Evolutionary conservation across 2,329 filamentous ascomycete species (phyloP).

Genomic region (Epichloe elymi): DNA sequence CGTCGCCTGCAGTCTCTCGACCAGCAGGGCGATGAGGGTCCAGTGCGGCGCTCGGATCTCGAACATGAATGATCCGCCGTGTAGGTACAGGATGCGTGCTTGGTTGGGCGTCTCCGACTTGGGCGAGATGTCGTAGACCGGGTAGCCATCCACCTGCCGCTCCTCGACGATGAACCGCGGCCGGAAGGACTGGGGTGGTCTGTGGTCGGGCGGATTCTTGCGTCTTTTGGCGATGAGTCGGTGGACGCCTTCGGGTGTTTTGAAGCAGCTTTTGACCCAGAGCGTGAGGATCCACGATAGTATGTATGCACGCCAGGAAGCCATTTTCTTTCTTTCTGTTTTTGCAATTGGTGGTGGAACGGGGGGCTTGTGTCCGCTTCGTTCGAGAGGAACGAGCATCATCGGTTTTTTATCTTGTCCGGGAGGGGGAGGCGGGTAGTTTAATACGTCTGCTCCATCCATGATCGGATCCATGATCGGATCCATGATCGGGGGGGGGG

Average conservation of each 20-base stretch:
- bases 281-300: slow-evolving; percentile 17
- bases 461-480: neutral
- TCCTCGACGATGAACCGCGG: slow-evolving; percentile 15
- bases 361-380: too few species aligned
- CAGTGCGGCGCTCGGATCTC: slow-evolving; percentile 17
- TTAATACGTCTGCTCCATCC: neutral
- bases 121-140: slow-evolving; percentile 17
- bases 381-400: too few species aligned
- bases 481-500: neutral
- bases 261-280: slow-evolving; percentile 14
- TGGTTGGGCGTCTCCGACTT: slow-evolving; percentile 17
- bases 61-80: slow-evolving; percentile 20
- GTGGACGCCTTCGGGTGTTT: slow-evolving; percentile 12
- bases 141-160: slow-evolving; percentile 8
- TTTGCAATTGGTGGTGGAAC: neutral
- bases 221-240: slow-evolving; percentile 13
- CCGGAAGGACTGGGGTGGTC: slow-evolving; percentile 14
- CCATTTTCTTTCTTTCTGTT: slow-evolving; percentile 8
- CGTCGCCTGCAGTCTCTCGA: slow-evolving; percentile 17
- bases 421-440: too few species aligned
- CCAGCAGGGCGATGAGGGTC: slow-evolving; percentile 14
- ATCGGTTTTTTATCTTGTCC: too few species aligned
- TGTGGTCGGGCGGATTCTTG: slow-evolving; percentile 7
- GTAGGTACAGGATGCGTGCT: slow-evolving; percentile 18
- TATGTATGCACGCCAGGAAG: slow-evolving; percentile 15